Evolutionary conservation across 2,329 filamentous ascomycete species (phyloP).

Genomic region (Pseudocercospora fijiensis): DNA sequence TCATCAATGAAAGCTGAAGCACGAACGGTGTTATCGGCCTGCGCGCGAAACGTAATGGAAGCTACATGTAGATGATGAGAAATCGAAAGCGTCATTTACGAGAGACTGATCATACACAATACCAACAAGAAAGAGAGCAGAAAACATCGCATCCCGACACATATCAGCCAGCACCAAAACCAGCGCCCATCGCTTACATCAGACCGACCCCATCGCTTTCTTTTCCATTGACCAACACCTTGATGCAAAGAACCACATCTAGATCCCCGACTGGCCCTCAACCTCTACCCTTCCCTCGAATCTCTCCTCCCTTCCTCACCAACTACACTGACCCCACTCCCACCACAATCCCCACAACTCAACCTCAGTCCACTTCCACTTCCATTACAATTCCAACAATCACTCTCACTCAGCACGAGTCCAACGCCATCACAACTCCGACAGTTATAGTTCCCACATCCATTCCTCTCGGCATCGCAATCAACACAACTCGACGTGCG

Average conservation of each 20-base stretch:
- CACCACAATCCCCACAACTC: slow-evolving; percentile 23
- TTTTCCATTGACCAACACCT: not conserved
- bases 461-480: slow-evolving; percentile 23
- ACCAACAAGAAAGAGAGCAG: not conserved
- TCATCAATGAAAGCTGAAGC: not conserved
- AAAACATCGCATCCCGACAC: not conserved
- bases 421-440: slow-evolving; percentile 9
- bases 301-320: slow-evolving; percentile 8
- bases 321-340: slow-evolving; percentile 8
- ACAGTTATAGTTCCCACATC: slow-evolving; percentile 24
- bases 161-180: not conserved
- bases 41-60: not conserved
- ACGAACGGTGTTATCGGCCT: not conserved
- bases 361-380: slow-evolving; percentile 17
- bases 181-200: not conserved
- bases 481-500: slow-evolving; percentile 8
- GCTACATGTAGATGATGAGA: not conserved
- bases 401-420: not conserved
- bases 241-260: not conserved
- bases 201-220: not conserved
- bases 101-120: not conserved
- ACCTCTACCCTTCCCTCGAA: not conserved
- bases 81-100: not conserved
- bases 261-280: not conserved
- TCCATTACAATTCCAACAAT: slow-evolving; percentile 15